Evolutionary conservation across 1,139 yeast genomes (phyloP).

Genomic region (Lipomyces yarrowii): DNA sequence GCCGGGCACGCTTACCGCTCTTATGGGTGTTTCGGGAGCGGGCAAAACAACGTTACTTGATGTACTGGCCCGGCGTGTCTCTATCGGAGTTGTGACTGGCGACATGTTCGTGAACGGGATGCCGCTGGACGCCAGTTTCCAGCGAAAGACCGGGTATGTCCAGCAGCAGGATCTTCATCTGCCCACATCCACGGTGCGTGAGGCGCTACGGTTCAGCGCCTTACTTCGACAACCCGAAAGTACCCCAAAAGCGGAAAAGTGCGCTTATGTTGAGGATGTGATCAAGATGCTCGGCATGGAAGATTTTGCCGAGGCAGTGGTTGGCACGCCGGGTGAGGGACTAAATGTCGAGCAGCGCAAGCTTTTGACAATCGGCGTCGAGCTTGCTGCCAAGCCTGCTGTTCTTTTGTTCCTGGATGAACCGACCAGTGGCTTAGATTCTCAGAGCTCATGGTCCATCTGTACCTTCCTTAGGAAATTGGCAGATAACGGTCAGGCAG

Average conservation of each 20-base stretch:
- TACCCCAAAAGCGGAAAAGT: constrained; percentile 53
- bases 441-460: constrained; percentile 89
- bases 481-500: constrained; percentile 81
- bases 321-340: constrained; percentile 64
- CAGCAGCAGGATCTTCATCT: constrained; percentile 67
- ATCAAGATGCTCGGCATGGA: constrained; percentile 59
- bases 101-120: constrained; percentile 64
- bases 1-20: constrained; percentile 74
- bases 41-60: constrained; percentile 73
- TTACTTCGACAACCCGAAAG: constrained; percentile 57
- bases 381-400: constrained; percentile 83
- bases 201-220: constrained; percentile 62
- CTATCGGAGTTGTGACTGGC: constrained; percentile 63
- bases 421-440: constrained; percentile 90
- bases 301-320: constrained; percentile 61
- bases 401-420: constrained; percentile 81
- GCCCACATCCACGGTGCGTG: constrained; percentile 60
- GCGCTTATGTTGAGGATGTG: constrained; percentile 60
- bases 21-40: constrained; percentile 89
- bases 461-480: constrained; percentile 73
- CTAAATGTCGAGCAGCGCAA: constrained; percentile 84
- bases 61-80: constrained; percentile 59
- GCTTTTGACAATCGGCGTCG: constrained; percentile 82
- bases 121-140: constrained; percentile 55
- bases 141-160: constrained; percentile 64